A percentile compares a stretch with the other conserved stretches of the same genome.
Evolutionary conservation across 2,329 filamentous ascomycete genomes (phyloP).

Genomic region (Calonectria multiphialidica): DNA sequence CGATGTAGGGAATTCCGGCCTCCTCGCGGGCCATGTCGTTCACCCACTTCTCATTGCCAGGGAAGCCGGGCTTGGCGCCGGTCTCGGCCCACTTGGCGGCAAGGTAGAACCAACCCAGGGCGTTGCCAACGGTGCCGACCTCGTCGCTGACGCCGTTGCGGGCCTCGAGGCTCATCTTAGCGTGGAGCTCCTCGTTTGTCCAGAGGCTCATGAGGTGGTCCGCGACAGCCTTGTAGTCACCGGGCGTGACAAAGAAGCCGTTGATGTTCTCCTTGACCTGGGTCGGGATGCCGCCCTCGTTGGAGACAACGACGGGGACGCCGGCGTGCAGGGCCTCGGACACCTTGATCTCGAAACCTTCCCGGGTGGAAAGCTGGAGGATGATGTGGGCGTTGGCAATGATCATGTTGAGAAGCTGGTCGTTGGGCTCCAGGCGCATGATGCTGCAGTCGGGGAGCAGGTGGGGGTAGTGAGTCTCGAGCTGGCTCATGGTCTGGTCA

Average conservation of each 20-base stretch:
- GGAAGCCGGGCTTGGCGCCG: constrained; percentile 60
- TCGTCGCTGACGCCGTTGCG: constrained; percentile 80
- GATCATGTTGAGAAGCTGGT: constrained; percentile 83
- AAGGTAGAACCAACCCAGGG: constrained; percentile 82
- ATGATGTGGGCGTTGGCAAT: constrained; percentile 79
- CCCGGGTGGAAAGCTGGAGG: constrained; percentile 83
- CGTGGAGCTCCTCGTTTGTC: constrained; percentile 73
- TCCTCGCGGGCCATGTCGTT: constrained; percentile 60
- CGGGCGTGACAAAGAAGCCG: constrained; percentile 79
- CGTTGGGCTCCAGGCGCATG: constrained; percentile 81
- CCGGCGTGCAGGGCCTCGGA: constrained; percentile 86
- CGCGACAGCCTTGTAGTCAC: constrained; percentile 78
- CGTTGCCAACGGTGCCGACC: constrained; percentile 84
- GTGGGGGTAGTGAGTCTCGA: constrained; percentile 73
- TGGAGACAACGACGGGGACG: constrained; percentile 80
- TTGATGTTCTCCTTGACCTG: constrained; percentile 80
- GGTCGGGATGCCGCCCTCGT: constrained; percentile 83
- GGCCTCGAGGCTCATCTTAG: constrained; percentile 75
- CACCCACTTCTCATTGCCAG: constrained; percentile 64
- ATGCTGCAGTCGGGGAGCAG: constrained; percentile 76
- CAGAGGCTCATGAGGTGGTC: constrained; percentile 75
- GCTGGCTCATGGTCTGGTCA: constrained; percentile 76
- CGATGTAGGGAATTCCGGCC: constrained; percentile 68
- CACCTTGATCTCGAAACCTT: constrained; percentile 90
- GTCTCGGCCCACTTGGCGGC: constrained; percentile 73